Percentiles rank a stretch among this genome's conserved stretches.
Evolutionary conservation across 2,329 filamentous ascomycete species (phyloP).

Genomic region (Esteya vermicola): DNA sequence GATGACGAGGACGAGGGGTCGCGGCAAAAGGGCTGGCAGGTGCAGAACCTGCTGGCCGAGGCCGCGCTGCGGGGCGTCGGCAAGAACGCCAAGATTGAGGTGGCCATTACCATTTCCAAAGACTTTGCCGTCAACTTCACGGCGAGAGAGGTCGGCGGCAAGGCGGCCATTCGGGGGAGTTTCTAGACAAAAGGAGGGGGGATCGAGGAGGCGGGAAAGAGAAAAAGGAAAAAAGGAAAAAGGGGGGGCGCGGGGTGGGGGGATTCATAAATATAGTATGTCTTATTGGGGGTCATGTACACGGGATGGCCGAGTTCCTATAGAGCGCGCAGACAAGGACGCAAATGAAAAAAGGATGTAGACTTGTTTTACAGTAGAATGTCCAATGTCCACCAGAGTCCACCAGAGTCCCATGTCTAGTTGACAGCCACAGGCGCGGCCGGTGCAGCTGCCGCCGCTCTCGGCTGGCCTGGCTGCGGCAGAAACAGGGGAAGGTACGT

Average conservation of each 20-base stretch:
- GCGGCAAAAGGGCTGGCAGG: constrained; percentile 85
- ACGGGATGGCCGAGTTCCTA: no score
- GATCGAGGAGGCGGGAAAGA: neutral
- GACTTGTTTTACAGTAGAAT: neutral
- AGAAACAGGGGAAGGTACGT: constrained; percentile 23
- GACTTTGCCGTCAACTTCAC: constrained; percentile 72
- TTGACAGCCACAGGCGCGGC: constrained; percentile 13
- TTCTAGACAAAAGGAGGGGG: constrained; percentile 4
- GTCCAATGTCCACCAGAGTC: neutral
- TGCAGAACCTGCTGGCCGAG: constrained; percentile 70
- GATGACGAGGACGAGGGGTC: constrained; percentile 79
- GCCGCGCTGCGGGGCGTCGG: constrained; percentile 70
- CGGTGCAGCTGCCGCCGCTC: constrained; percentile 13
- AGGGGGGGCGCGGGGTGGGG: neutral
- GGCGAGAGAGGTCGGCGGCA: constrained; percentile 72
- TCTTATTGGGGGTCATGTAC: no score
- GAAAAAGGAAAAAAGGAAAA: neutral
- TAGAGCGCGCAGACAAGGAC: neutral
- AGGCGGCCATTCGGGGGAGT: constrained; percentile 62
- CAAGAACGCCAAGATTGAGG: constrained; percentile 82
- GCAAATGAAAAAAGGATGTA: neutral
- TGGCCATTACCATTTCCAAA: constrained; percentile 74
- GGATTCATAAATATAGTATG: neutral
- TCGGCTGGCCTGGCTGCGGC: constrained; percentile 16
- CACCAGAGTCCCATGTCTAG: neutral